A percentile compares a stretch with the other conserved stretches of the same genome.
These are phyloP conservation scores for Chrysosphaeria jannelii DNA, from an alignment of 2,329 filamentous ascomycete genomes.

Conservation along the genomic window DNA sequence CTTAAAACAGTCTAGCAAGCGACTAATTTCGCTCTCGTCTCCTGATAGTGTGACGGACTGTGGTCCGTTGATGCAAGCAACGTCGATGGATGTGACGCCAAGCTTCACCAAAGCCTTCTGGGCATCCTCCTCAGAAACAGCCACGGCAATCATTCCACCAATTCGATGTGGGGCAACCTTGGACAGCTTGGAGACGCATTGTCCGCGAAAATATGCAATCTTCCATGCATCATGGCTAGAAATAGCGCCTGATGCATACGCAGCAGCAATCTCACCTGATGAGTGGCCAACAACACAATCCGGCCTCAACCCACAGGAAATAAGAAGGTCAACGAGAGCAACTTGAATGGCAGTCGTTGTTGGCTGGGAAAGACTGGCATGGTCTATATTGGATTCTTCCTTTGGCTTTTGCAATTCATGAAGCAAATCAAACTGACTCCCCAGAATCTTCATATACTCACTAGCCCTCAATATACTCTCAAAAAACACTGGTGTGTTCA, in stretches of 20 bases:
- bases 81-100: conserved; percentile 5
- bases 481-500: conserved; percentile 7
- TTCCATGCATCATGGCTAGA: conserved; percentile 7
- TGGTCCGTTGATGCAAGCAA: conserved; percentile 10
- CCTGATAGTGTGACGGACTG: conserved; percentile 11
- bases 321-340: conserved; percentile 9
- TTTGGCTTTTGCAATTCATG: conserved; percentile 3
- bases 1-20: conserved; percentile 3
- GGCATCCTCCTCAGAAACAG: conserved; percentile 10
- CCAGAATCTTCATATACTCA: conserved; percentile 6
- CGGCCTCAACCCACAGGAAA: conserved; percentile 6
- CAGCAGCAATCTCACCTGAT: conserved; percentile 11
- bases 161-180: conserved; percentile 1
- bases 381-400: conserved; percentile 5
- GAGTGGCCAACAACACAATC: conserved; percentile 9
- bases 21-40: conserved; percentile 1
- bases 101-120: conserved; percentile 4
- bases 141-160: conserved; percentile 19
- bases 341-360: conserved; percentile 10
- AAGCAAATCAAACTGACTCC: conserved; percentile 6
- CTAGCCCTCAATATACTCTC: conserved; percentile 7
- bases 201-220: conserved; percentile 9
- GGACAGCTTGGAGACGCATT: conserved; percentile 6
- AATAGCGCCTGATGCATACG: conserved; percentile 8
- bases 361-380: conserved; percentile 7